Evolutionary conservation across 2,329 filamentous ascomycete species (phyloP).

Genomic region (Neocucurbitaria cava): DNA sequence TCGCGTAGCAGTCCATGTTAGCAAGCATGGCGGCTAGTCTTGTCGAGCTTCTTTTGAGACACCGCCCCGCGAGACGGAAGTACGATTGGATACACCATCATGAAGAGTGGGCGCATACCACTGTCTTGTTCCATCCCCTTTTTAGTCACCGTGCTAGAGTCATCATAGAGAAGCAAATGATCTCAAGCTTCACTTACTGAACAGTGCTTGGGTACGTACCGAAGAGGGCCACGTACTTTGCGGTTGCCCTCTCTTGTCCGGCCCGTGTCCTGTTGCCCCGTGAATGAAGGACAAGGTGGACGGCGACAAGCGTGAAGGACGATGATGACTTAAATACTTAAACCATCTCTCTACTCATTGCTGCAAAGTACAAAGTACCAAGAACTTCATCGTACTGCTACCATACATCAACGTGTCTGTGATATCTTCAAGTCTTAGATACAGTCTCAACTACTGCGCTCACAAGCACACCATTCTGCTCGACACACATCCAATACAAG

Average conservation of each 20-base stretch:
- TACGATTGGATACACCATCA: constrained; percentile 36
- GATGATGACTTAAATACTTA: constrained; percentile 28
- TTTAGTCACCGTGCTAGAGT: constrained; percentile 38
- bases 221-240: constrained; percentile 41
- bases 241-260: constrained; percentile 40
- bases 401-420: constrained; percentile 16
- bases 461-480: constrained; percentile 19
- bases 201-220: constrained; percentile 34
- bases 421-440: constrained; percentile 29
- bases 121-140: constrained; percentile 34
- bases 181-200: constrained; percentile 43
- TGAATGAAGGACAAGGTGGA: constrained; percentile 28
- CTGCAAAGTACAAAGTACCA: constrained; percentile 29
- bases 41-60: constrained; percentile 39
- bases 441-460: constrained; percentile 21
- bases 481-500: constrained; percentile 9
- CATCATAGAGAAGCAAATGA: constrained; percentile 32
- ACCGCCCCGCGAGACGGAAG: constrained; percentile 37
- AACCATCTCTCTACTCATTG: constrained; percentile 23
- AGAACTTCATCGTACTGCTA: constrained; percentile 26
- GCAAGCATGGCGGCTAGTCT: constrained; percentile 27
- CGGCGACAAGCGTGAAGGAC: constrained; percentile 17
- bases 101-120: constrained; percentile 25
- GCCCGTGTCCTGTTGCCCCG: constrained; percentile 35
- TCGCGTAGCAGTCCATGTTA: constrained; percentile 29